A percentile compares a stretch with the other conserved stretches of the same genome.
phyloP scores from a whole-genome alignment of 129 eudicot species.

The Smallanthus sonchifolius region DNA sequence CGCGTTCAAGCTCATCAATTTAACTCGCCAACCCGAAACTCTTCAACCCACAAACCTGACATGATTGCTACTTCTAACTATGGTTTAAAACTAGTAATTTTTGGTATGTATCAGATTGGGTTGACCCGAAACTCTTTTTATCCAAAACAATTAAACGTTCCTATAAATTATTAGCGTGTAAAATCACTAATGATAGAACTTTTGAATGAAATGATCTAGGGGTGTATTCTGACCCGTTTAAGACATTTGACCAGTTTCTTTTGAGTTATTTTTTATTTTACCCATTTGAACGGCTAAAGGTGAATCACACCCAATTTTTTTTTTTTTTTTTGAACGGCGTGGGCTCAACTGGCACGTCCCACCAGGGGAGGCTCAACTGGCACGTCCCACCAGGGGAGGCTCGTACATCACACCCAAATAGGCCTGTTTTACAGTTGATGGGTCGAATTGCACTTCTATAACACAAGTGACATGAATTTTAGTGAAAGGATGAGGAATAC shows the following conservation, averaged over 20 bases:
- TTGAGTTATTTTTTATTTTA: neutral
- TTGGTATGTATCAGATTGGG: neutral
- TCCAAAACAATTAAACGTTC: neutral
- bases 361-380: too few species aligned
- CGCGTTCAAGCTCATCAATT: neutral
- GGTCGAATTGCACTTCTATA: neutral
- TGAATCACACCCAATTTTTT: too few species aligned
- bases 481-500: slow-evolving; percentile 25
- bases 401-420: neutral
- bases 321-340: too few species aligned
- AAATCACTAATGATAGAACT: neutral
- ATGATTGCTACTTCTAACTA: neutral
- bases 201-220: neutral
- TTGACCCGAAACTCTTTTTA: neutral
- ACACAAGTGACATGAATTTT: too few species aligned
- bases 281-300: neutral
- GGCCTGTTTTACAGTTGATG: neutral
- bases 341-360: too few species aligned
- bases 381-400: too few species aligned
- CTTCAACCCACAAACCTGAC: neutral
- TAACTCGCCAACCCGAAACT: neutral
- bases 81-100: neutral
- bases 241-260: neutral
- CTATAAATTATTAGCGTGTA: too few species aligned
- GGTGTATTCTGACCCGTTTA: neutral